Base-by-base conservation (phyloP, 371 early-diverging fungal genomes). In the Chytridium lagenaria region DNA sequence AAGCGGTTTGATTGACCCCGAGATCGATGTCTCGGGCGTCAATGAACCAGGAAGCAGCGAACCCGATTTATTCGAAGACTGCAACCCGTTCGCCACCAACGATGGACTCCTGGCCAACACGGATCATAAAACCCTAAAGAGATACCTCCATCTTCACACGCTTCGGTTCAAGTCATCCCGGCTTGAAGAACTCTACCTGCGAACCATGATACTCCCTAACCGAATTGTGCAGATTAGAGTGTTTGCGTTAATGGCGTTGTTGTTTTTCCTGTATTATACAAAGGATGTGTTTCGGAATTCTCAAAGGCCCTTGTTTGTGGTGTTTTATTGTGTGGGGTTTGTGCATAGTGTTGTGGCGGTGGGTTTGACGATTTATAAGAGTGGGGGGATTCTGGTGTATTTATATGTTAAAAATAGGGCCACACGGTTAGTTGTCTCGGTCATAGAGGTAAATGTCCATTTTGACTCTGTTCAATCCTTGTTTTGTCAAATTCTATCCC, bases 181-280 rank as follows among this genome's bases (percentile, higher is more conserved):
- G 10, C 33, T 68, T 10, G 79, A 79, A 59, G 74, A 74, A 38
- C 71, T 76, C 70, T 79, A 71, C 49, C 55, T 71, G 30, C 39
- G 77, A 7, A 69, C 71, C 33, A 63, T 44, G 23, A 67, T 76
- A 23, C 70, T 76, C 3, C 72, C 71, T 2, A 76, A 76, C 26
- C 76, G 79, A 2, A 36, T 78, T 23, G 26, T 72, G 30, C 26
- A 49, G 37, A 3, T 69, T 15, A n/a, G 59, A 36, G 7, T 36
- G 22, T 52, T 57, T 19, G 26, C n/a, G 36, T 22, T 57, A 12
- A 3, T 57, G 33, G 34, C 30, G 22, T n/a, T 72, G 5, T 2
- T 72, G 52, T 50, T 30, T 67, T 36, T 67, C 50, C 7, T 67
- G 50, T n/a, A 51, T 51, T 19, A 63, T 66, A 30, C 36, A 33